phyloP scores from a whole-genome alignment of 108 stramenopile genomes.

The Skeletonema tropicum region DNA sequence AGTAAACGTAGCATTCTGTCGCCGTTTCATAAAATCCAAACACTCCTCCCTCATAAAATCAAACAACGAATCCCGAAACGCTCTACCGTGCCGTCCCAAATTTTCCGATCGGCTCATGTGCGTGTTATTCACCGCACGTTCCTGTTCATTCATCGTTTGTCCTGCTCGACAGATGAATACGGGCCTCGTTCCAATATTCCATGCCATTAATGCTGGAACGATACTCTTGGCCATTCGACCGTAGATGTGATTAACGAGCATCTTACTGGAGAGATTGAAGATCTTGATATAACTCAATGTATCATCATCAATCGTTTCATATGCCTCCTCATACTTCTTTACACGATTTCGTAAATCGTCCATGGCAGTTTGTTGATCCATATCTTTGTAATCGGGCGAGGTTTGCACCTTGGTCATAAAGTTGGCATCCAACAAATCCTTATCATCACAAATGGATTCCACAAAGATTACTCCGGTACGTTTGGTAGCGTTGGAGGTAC shows the following conservation, averaged over 20 bases:
- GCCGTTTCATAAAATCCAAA: conserved; percentile 59
- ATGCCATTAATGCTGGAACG: conserved; percentile 89
- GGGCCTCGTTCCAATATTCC: conserved; percentile 90
- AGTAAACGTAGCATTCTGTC: conserved; percentile 41
- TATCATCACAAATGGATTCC: conserved; percentile 95
- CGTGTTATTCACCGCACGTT: conserved; percentile 24
- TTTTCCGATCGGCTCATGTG: conserved; percentile 58
- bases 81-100: conserved; percentile 62
- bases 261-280: conserved; percentile 86
- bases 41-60: conserved; percentile 70
- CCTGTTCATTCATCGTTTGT: conserved; percentile 60
- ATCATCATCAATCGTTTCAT: conserved; percentile 94
- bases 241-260: conserved; percentile 68
- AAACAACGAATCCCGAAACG: conserved; percentile 76
- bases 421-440: conserved; percentile 80
- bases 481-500: conserved; percentile 62
- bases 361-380: conserved; percentile 74
- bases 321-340: conserved; percentile 88
- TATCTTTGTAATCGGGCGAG: conserved; percentile 83
- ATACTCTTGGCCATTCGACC: conserved; percentile 90
- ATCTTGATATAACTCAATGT: conserved; percentile 94
- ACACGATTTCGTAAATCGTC: conserved; percentile 85
- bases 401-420: conserved; percentile 79
- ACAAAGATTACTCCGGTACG: conserved; percentile 91
- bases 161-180: conserved; percentile 88